These are phyloP conservation scores for Paradendryphiella salina DNA, from an alignment of 2,329 filamentous ascomycete species.

Conservation along the genomic window DNA sequence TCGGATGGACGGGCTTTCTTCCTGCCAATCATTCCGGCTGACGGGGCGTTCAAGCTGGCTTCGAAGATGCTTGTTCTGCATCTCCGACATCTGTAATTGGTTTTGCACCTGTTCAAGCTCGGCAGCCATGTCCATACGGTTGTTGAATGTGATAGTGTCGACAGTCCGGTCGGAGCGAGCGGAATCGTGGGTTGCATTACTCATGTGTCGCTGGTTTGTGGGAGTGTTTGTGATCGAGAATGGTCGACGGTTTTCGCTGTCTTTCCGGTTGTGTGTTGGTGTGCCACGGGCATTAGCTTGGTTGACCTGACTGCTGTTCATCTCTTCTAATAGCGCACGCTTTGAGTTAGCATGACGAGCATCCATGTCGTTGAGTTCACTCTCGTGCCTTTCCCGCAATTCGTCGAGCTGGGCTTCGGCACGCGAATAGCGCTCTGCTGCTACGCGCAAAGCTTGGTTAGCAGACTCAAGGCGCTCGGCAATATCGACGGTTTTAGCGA, in stretches of 20 bases:
- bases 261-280: slow-evolving; percentile 68
- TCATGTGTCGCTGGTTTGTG: slow-evolving; percentile 66
- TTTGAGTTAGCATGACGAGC: slow-evolving; percentile 64
- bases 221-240: slow-evolving; percentile 79
- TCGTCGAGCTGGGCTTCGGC: slow-evolving; percentile 83
- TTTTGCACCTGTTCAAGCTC: slow-evolving; percentile 93
- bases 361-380: slow-evolving; percentile 69
- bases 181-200: slow-evolving; percentile 72
- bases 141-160: slow-evolving; percentile 82
- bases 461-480: slow-evolving; percentile 83
- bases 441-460: slow-evolving; percentile 84
- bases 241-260: slow-evolving; percentile 62
- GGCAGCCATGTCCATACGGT: slow-evolving; percentile 84
- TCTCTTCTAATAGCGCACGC: slow-evolving; percentile 81
- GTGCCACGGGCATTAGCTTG: slow-evolving; percentile 58
- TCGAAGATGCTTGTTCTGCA: slow-evolving; percentile 92
- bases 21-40: slow-evolving; percentile 63
- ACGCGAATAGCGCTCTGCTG: slow-evolving; percentile 76
- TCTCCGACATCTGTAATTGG: slow-evolving; percentile 88
- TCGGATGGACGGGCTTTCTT: slow-evolving; percentile 76
- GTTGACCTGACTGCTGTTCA: slow-evolving; percentile 79
- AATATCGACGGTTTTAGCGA: slow-evolving; percentile 70
- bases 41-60: slow-evolving; percentile 78
- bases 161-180: slow-evolving; percentile 81
- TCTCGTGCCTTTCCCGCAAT: slow-evolving; percentile 72